A percentile compares a stretch with the other conserved stretches of the same genome.
phyloP scores from a whole-genome alignment of 2,329 filamentous ascomycete species.

The Ophiosphaerella korrae region DNA sequence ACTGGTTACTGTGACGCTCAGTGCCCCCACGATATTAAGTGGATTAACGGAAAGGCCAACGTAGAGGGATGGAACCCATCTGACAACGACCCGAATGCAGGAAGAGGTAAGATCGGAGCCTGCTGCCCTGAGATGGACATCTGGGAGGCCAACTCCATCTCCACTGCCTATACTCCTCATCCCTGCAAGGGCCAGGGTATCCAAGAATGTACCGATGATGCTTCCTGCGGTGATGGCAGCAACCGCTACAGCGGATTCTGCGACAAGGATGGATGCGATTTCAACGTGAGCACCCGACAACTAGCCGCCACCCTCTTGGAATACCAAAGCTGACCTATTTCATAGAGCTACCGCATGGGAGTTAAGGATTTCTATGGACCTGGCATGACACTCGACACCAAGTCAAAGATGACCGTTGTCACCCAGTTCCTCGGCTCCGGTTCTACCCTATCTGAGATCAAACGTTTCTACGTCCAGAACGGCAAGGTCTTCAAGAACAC shows the following conservation, averaged over 20 bases:
- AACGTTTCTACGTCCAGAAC: constrained; percentile 57
- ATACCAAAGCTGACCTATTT: constrained; percentile 10
- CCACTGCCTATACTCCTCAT: constrained; percentile 69
- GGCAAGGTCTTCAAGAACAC: constrained; percentile 56
- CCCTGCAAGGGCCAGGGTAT: constrained; percentile 61
- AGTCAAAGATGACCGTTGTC: constrained; percentile 54
- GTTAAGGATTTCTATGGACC: constrained; percentile 67
- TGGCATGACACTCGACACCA: constrained; percentile 53
- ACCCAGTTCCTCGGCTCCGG: constrained; percentile 57
- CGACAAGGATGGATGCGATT: constrained; percentile 73
- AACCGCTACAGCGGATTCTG: constrained; percentile 67
- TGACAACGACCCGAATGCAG: constrained; percentile 59
- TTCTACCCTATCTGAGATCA: constrained; percentile 53
- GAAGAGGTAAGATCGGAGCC: constrained; percentile 60
- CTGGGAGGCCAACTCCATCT: constrained; percentile 72
- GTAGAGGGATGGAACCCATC: constrained; percentile 60
- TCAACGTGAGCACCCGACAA: constrained; percentile 31
- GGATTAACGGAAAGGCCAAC: constrained; percentile 60
- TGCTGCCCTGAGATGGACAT: constrained; percentile 74
- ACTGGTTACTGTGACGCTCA: constrained; percentile 56
- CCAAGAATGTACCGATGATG: constrained; percentile 57
- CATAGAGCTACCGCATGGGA: constrained; percentile 63
- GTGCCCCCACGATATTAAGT: constrained; percentile 59
- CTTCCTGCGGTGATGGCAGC: constrained; percentile 45
- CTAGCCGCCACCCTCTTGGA: neutral